A percentile compares a stretch with the other conserved stretches of the same genome.
Evolutionary conservation across 2,329 filamentous ascomycete species (phyloP).

Genomic region (Teratosphaeria epicoccoides): DNA sequence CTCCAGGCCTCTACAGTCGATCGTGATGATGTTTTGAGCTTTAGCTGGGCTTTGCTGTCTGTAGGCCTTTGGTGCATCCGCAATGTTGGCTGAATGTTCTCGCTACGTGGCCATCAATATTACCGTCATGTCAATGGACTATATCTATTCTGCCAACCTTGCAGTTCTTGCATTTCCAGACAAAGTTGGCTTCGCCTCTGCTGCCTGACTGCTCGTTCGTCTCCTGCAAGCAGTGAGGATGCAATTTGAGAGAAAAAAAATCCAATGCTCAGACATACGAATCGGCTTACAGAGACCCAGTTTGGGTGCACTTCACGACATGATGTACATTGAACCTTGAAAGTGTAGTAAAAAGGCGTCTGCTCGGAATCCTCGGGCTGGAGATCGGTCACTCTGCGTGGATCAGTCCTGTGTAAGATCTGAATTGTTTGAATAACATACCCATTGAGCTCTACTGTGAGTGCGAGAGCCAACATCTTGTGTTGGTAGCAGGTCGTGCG

Average conservation of each 20-base stretch:
- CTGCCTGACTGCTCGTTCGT: slow-evolving; percentile 84
- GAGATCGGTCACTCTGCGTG: slow-evolving; percentile 74
- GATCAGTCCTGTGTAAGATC: neutral
- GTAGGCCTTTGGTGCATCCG: slow-evolving; percentile 61
- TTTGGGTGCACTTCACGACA: slow-evolving; percentile 87
- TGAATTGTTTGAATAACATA: slow-evolving; percentile 28
- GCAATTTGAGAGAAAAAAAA: too few relatives aligned
- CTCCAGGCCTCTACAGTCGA: slow-evolving; percentile 89
- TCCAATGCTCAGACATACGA: slow-evolving; percentile 49
- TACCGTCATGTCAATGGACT: neutral
- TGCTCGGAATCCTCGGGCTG: slow-evolving; percentile 72
- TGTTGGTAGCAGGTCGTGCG: neutral
- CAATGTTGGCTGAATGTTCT: slow-evolving; percentile 78
- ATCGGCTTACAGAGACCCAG: slow-evolving; percentile 73
- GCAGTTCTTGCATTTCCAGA: slow-evolving; percentile 99
- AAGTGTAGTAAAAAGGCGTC: slow-evolving; percentile 88
- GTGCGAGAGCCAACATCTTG: slow-evolving; percentile 54
- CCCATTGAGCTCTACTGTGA: slow-evolving; percentile 62
- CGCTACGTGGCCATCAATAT: slow-evolving; percentile 40
- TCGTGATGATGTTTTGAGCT: slow-evolving; percentile 68
- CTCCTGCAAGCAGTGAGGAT: slow-evolving; percentile 47
- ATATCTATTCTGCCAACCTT: slow-evolving; percentile 49
- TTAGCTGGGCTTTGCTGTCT: slow-evolving; percentile 61
- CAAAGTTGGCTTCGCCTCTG: slow-evolving; percentile 93
- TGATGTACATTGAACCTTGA: slow-evolving; percentile 97